Conservation (phyloP, 208 protist species). For the Leptomonas pyrrhocoris region DNA sequence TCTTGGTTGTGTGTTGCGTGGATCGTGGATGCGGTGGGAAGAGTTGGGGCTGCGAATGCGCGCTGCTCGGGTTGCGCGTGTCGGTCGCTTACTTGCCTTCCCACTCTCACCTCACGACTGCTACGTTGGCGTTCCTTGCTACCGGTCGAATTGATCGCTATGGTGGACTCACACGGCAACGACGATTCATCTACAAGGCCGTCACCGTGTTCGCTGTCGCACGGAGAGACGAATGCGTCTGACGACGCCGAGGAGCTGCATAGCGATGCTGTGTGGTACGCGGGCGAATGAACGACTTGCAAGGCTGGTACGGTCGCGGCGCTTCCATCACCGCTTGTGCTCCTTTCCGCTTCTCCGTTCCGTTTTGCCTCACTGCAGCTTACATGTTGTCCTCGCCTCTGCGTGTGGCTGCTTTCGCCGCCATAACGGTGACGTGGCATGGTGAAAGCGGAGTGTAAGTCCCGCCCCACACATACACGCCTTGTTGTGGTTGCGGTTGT, state of each 20-base stretch:
- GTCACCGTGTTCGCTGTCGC: background rate
- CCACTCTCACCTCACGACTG: background rate
- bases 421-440: too few species aligned
- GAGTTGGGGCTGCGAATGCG: background rate
- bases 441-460: too few species aligned
- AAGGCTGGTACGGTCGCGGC: background rate
- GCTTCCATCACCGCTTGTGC: background rate
- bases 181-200: background rate
- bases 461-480: too few species aligned
- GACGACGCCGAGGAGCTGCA: constrained; percentile 13
- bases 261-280: background rate
- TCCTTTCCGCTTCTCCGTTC: background rate
- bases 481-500: too few species aligned
- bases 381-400: too few species aligned
- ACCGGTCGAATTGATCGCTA: background rate
- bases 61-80: background rate
- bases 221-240: constrained; percentile 10
- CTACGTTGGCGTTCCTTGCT: background rate
- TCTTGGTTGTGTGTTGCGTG: background rate
- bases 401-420: too few species aligned
- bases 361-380: too few species aligned
- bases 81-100: background rate
- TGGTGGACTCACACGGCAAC: background rate
- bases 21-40: background rate
- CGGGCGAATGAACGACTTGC: too few species aligned